Base-by-base conservation (phyloP, 306 rosid species). In the Oxytropis ochrocephala region DNA sequence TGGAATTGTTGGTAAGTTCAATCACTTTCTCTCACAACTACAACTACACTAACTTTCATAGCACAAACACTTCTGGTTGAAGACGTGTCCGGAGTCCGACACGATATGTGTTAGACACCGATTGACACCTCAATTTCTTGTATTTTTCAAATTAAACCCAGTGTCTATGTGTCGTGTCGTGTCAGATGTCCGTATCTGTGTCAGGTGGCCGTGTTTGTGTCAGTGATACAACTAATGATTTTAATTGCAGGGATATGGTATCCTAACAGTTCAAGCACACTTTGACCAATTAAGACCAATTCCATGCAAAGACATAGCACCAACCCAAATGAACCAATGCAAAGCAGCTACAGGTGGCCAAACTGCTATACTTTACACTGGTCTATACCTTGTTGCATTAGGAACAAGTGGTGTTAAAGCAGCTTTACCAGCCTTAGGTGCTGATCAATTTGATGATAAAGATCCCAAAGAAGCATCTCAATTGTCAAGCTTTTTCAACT, bases 401-500 rank as follows among this genome's bases (percentile, higher is more conserved):
- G 97, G 97, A 72, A 79, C 86, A 0, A 51, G 96, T 48, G 95
- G 97, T 4, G 47, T 92, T 56, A 92, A 89, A 69, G 85, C 89
- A 2, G 90, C 94, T 18, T 73, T 92, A 61, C 95, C 96, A 1
- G 84, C 95, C 11, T 76, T 89, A 47, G 97, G 97, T 11, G 96
- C 96, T 17, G 92, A 92, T 41, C 97, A 92, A 46, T 89, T 89
- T 70, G 86, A 87, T 39, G 90, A 69, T 2, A 81, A 75, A 29
- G 85, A 87, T 73, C 97, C 96, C 5, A 79, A 82, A 7, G 91
- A 83, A 51, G 87, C 87, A 7, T 24, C 81, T 12, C 79, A 82
- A 51, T 2, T 89, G 0, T 92, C 97, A 6, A 92, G 97, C 77
- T 92, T 85, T 67, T 92, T 92, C 81, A 89, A 89, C 72, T 92